phyloP scores from a whole-genome alignment of 2,329 filamentous ascomycete species.

The Fusarium pseudoanthophilum region DNA sequence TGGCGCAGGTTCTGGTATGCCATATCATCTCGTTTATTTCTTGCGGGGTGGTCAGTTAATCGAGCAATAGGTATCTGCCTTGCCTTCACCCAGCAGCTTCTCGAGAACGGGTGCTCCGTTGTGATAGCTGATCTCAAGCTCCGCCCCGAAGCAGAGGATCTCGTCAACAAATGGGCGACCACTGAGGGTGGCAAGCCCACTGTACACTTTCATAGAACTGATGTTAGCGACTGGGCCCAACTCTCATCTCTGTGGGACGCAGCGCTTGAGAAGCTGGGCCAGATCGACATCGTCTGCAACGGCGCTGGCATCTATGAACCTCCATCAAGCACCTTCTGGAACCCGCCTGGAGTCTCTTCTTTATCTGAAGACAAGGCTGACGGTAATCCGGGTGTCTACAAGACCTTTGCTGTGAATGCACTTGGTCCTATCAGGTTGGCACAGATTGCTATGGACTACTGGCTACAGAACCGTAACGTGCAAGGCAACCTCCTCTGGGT shows the following conservation, averaged over 20 bases:
- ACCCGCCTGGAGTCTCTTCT: conserved; percentile 36
- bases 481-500: conserved; percentile 43
- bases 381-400: conserved; percentile 33
- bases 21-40: fast-evolving
- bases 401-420: conserved; percentile 42
- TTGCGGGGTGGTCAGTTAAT: neutral
- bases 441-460: conserved; percentile 47
- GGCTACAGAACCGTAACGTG: conserved; percentile 37
- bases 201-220: conserved; percentile 36
- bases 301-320: conserved; percentile 64
- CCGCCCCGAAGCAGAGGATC: neutral
- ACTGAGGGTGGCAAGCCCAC: neutral
- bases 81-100: neutral
- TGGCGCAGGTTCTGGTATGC: conserved; percentile 21
- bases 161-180: neutral
- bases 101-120: neutral
- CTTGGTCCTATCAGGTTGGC: conserved; percentile 43
- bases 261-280: conserved; percentile 60
- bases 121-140: conserved; percentile 5
- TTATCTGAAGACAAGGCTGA: conserved; percentile 32
- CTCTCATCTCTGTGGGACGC: conserved; percentile 41
- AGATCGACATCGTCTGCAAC: conserved; percentile 71
- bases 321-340: conserved; percentile 43
- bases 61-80: conserved; percentile 8
- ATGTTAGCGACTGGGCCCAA: conserved; percentile 42